Conservation (phyloP, 306 rosid genomes). For the Prunus fruticosa region DNA sequence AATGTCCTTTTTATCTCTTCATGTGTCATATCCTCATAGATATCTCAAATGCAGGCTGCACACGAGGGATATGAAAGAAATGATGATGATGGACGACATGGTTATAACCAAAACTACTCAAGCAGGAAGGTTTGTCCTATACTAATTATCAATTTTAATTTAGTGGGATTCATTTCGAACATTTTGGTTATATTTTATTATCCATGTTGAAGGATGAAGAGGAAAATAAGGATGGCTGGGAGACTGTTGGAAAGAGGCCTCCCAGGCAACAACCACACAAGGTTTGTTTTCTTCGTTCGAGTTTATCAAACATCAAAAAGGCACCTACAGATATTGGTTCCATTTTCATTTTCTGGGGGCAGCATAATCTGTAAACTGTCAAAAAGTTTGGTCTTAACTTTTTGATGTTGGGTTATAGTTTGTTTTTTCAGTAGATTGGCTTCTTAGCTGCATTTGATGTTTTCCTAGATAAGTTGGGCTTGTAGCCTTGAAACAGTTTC, state of each 20-base stretch:
- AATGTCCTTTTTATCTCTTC: not conserved
- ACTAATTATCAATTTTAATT: not conserved
- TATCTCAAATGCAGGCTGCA: conserved; percentile 12
- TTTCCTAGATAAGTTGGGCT: not conserved
- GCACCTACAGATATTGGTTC: conserved; percentile 4
- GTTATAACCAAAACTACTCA: conserved; percentile 27
- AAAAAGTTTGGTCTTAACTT: not conserved
- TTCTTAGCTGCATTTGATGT: not conserved
- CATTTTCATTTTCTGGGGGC: not conserved
- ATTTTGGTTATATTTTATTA: conserved; percentile 6
- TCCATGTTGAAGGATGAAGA: conserved; percentile 45
- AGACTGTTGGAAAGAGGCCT: conserved; percentile 67
- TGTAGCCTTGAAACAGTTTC: not conserved
- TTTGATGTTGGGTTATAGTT: not conserved
- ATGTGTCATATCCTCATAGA: not conserved
- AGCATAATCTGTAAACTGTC: not conserved
- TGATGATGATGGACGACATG: conserved; percentile 25
- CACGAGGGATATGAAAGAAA: conserved; percentile 15
- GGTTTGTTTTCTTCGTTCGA: conserved; percentile 40
- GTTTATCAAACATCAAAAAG: conserved; percentile 11
- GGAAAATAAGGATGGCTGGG: conserved; percentile 67
- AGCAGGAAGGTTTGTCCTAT: conserved; percentile 30
- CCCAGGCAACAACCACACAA: conserved; percentile 51
- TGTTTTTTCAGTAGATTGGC: not conserved
- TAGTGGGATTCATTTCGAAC: not conserved